Evolutionary conservation across 495 filamentous ascomycete genomes (phyloP), one percentile per base, ranked within the genome.

Genomic region (Penicillium argentinense): DNA sequence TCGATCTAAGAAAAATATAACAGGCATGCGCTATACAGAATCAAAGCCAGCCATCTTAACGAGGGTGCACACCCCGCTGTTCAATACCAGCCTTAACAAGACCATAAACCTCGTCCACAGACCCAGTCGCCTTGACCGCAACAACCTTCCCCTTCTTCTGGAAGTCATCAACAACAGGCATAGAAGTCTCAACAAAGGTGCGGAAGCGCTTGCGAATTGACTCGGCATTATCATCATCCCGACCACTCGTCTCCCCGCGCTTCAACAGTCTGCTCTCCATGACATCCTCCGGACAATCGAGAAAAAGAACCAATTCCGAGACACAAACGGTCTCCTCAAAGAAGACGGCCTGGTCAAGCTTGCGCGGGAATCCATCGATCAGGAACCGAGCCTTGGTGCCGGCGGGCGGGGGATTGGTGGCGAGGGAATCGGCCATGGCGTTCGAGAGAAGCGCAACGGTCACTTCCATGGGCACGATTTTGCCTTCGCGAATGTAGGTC

Each of bases 381-480:
- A 97, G 73, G 76, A 97, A 97, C 33, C 82, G 79, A 0, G 68
- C 60, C 47, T 70, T 69, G 27, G 36, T 57, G 16, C 55, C 63
- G 0, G 53, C 52, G 1, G 38, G 64, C 0, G 41, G 54, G 13
- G 47, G 58, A n/a, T 21, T 21, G 8, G 40, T 24, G 21, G 64
- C 45, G 8, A 91, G 76, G 0, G 71, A 69, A 3, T 80, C 81
- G 43, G 74, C 80, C 88, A 98, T 97, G 6, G 91, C 88, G 63
- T 95, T 91, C 67, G 96, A 93, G 3, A 98, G 79, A 12, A 98
- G 66, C 21, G 86, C 83, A 27, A 98, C 85, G n/a, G 93, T 98
- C 16, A 98, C 90, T 62, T 97, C 92, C 92, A 96, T 96, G 8
- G 93, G 93, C 51, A 98, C 93, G 67, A 98, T 98, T 55, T 81